phyloP scores from a whole-genome alignment of 805 yeast species.

The Schwanniomyces polymorphus region DNA sequence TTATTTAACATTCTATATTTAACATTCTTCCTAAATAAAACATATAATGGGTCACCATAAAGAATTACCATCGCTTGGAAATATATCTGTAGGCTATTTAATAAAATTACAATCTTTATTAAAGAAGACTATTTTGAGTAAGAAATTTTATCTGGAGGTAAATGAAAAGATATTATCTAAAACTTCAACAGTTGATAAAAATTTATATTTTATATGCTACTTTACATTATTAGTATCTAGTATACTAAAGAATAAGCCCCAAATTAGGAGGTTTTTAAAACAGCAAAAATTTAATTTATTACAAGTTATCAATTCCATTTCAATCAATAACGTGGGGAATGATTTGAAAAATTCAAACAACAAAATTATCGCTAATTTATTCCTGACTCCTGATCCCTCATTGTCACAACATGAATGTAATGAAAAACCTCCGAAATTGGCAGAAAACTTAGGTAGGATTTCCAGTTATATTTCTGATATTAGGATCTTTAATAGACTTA shows the following conservation, averaged over 20 bases:
- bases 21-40: background rate
- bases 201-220: slow-evolving; percentile 43
- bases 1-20: background rate
- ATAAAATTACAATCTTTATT: slow-evolving; percentile 26
- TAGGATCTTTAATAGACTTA: slow-evolving; percentile 41
- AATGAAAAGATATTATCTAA: slow-evolving; percentile 37
- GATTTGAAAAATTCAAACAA: slow-evolving; percentile 15
- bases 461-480: slow-evolving; percentile 40
- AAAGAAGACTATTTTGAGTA: slow-evolving; percentile 33
- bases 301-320: slow-evolving; percentile 10
- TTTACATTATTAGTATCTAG: slow-evolving; percentile 38
- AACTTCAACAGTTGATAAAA: slow-evolving; percentile 36
- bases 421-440: slow-evolving; percentile 15
- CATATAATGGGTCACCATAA: background rate
- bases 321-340: slow-evolving; percentile 6
- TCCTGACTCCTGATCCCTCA: slow-evolving; percentile 3
- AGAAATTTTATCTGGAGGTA: slow-evolving; percentile 42
- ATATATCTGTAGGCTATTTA: slow-evolving; percentile 20
- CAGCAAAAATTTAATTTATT: slow-evolving; percentile 25
- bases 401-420: background rate
- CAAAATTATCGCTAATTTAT: slow-evolving; percentile 10
- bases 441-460: slow-evolving; percentile 33
- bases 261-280: slow-evolving; percentile 27
- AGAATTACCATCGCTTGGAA: background rate
- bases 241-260: slow-evolving; percentile 35